Evolutionary conservation across 768 basidiomycete species (phyloP), one percentile per base, ranked within the genome.

Genomic region (Macrocybe gigantea): DNA sequence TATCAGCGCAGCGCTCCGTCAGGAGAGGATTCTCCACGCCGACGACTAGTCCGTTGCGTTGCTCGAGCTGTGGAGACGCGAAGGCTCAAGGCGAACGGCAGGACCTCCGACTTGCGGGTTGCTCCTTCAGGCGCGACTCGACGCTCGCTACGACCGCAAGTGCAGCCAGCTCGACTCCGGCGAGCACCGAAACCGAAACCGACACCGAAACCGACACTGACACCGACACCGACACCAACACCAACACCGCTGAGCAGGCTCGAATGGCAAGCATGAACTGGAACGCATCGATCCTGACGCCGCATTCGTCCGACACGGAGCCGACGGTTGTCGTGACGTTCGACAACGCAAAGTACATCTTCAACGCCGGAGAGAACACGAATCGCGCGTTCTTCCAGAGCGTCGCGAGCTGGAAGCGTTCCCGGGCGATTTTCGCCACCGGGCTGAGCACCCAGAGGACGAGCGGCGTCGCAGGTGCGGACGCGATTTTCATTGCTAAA

Each of bases 341-440:
- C 61, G 85, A 88, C 54, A 71, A 75, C 45, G 83, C 78, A 9
- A 87, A 90, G 56, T 97, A 93, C 56, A 73, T 94, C 35, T 92
- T 97, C 74, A 93, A 93, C 64, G 81, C 74, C 13, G 85, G 89
- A 6, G 93, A 96, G 64, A 86, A 85, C 49, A 82, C 85, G 1
- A 83, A 81, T 38, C 71, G 94, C 33, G 68, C 85, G 0, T 87
- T 86, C 59, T 64, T 83, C 11, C 85, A 93, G 66, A 80, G 80
- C 49, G 70, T 68, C 53, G 68, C 75, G 39, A 79, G 79, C 42
- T 79, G 88, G 75, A 80, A 74, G 60, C 85, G 79, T 54, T 72
- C 86, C 5, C 75, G 73, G 34, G 83, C 74, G 1, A 49, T 95
- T 7, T 94, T 96, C 64, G 67, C 93, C 52, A 87, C 83, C 1